Percentiles rank a stretch among this genome's conserved stretches.
Evolutionary conservation across 1,139 yeast species (phyloP).

Genomic region (Candida albicans): DNA sequence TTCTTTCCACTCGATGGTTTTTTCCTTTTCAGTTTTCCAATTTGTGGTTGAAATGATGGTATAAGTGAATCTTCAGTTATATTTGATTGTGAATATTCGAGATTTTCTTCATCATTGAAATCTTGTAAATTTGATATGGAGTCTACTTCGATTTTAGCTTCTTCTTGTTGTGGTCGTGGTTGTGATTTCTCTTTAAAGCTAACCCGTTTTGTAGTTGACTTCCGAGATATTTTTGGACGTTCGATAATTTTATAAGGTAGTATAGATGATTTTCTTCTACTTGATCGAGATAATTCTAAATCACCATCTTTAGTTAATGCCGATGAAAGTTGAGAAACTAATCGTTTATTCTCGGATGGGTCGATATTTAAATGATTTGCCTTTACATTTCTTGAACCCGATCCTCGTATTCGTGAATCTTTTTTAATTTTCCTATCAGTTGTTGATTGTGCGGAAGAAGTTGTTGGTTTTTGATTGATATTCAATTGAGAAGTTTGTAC

Average conservation of each 20-base stretch:
- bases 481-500: conserved; percentile 7
- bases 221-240: background rate
- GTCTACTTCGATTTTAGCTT: background rate
- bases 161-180: background rate
- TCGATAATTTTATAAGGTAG: conserved; percentile 1
- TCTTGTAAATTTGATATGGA: background rate
- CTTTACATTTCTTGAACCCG: conserved; percentile 30
- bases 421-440: conserved; percentile 19
- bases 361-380: conserved; percentile 1
- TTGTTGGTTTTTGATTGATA: background rate
- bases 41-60: background rate
- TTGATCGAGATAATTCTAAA: conserved; percentile 4
- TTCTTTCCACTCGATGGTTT: conserved; percentile 1
- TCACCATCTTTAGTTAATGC: conserved; percentile 2
- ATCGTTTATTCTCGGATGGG: conserved; percentile 1
- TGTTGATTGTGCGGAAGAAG: conserved; percentile 2
- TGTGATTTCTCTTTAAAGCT: conserved; percentile 1
- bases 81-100: background rate
- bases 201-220: background rate
- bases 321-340: conserved; percentile 5
- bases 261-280: conserved; percentile 4
- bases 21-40: conserved; percentile 2
- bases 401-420: conserved; percentile 36
- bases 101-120: background rate
- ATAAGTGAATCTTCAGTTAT: background rate